Evolutionary conservation across 768 basidiomycete genomes (phyloP).

Genomic region (Podaxis sp.): DNA sequence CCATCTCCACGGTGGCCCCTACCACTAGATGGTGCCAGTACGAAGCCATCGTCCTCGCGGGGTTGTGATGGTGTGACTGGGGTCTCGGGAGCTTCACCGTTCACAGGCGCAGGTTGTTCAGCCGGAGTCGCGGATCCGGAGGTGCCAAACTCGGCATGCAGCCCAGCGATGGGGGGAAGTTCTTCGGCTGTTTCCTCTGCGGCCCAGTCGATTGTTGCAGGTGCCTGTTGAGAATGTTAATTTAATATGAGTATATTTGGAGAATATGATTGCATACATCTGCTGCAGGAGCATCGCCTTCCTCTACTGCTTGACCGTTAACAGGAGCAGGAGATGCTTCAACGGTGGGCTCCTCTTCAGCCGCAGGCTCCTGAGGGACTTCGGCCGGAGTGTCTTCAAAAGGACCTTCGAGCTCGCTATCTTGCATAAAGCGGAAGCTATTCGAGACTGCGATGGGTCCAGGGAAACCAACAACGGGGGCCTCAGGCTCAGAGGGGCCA

Average conservation of each 20-base stretch:
- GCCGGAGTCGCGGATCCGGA: conserved; percentile 72
- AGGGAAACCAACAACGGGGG: conserved; percentile 43
- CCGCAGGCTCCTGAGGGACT: conserved; percentile 28
- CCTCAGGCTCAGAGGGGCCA: conserved; percentile 23
- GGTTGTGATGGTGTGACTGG: conserved; percentile 23
- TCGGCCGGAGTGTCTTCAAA: conserved; percentile 58
- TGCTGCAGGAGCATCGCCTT: conserved; percentile 16
- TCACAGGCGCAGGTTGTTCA: conserved; percentile 29
- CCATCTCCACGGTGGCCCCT: conserved; percentile 33
- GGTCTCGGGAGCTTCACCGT: conserved; percentile 25
- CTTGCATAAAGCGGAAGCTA: conserved; percentile 81
- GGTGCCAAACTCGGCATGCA: conserved; percentile 76
- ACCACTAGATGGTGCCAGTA: conserved; percentile 26
- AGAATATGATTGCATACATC: conserved; percentile 17
- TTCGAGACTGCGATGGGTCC: conserved; percentile 38
- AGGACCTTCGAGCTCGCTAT: conserved; percentile 67
- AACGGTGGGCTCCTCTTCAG: conserved; percentile 29
- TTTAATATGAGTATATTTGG: background rate
- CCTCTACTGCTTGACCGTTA: conserved; percentile 19
- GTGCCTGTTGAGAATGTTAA: conserved; percentile 18
- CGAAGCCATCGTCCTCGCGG: conserved; percentile 66
- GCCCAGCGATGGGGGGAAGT: conserved; percentile 72
- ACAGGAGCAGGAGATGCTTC: conserved; percentile 19
- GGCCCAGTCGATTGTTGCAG: conserved; percentile 74
- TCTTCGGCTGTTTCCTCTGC: conserved; percentile 77